phyloP scores from a whole-genome alignment of 192 early-diverging fungal species.

The Backusella circina region DNA sequence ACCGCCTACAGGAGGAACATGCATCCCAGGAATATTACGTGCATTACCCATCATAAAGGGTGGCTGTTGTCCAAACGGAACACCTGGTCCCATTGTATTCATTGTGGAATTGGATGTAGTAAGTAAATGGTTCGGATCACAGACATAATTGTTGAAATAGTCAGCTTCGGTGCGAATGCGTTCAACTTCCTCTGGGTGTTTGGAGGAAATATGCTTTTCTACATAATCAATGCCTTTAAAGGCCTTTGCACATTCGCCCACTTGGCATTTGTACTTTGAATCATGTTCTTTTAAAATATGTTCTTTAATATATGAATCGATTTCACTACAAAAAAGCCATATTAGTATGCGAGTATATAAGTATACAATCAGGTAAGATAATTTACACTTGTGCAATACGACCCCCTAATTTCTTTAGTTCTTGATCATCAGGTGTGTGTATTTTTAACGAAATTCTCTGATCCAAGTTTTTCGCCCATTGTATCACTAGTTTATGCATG shows the following conservation, averaged over 20 bases:
- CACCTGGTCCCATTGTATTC: not conserved
- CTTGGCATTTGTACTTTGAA: constrained; percentile 83
- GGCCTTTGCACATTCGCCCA: constrained; percentile 80
- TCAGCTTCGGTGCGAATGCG: constrained; percentile 59
- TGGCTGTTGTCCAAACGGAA: not conserved
- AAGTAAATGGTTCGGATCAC: constrained; percentile 78
- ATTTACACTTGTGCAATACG: constrained; percentile 44
- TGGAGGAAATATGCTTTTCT: constrained; percentile 87
- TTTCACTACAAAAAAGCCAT: constrained; percentile 25
- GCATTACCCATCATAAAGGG: constrained; percentile 27
- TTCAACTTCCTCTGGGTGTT: constrained; percentile 78
- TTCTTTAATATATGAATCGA: constrained; percentile 51
- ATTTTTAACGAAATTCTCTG: constrained; percentile 48
- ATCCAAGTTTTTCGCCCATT: constrained; percentile 56
- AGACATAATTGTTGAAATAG: constrained; percentile 87
- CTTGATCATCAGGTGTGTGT: constrained; percentile 35
- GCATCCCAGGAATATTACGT: constrained; percentile 28
- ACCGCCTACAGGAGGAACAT: constrained; percentile 37
- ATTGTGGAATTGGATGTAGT: constrained; percentile 13
- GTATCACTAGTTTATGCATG: constrained; percentile 27
- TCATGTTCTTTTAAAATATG: constrained; percentile 67
- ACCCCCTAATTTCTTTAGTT: constrained; percentile 50
- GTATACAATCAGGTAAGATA: not conserved
- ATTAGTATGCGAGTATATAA: not conserved
- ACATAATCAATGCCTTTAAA: constrained; percentile 95